Percentiles rank a stretch among this genome's conserved stretches.
These are phyloP conservation scores for Nemania sp. DNA, from an alignment of 2,329 filamentous ascomycete species.

Conservation along the genomic window DNA sequence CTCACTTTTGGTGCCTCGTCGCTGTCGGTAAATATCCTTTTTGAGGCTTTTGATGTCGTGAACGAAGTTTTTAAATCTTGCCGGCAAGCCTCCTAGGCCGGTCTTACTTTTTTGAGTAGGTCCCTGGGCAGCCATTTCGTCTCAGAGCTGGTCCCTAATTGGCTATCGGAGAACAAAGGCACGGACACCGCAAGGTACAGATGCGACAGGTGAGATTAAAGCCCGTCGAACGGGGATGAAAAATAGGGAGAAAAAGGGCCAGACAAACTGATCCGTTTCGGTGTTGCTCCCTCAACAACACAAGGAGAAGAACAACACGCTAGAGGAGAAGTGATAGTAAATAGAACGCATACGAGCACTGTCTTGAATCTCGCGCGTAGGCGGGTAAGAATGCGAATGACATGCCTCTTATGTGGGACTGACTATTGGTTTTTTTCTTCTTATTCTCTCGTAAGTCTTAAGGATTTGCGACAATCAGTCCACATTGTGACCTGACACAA, in stretches of 20 bases:
- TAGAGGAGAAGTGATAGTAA: neutral
- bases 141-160: slow-evolving; percentile 21
- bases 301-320: neutral
- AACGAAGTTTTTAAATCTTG: slow-evolving; percentile 46
- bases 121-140: slow-evolving; percentile 35
- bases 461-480: slow-evolving; percentile 18
- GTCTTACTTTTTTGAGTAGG: slow-evolving; percentile 38
- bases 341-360: neutral
- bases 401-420: slow-evolving; percentile 39
- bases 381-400: slow-evolving; percentile 21
- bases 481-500: slow-evolving; percentile 24
- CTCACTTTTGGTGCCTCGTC: slow-evolving; percentile 40
- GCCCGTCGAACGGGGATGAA: neutral
- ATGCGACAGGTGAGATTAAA: slow-evolving; percentile 15
- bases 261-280: neutral
- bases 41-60: slow-evolving; percentile 46
- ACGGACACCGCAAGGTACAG: slow-evolving; percentile 7
- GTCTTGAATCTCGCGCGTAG: slow-evolving; percentile 19
- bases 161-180: slow-evolving; percentile 16
- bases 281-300: neutral
- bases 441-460: no score
- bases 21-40: slow-evolving; percentile 37
- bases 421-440: slow-evolving; percentile 14
- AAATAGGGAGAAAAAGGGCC: neutral
- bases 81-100: slow-evolving; percentile 42